These are phyloP conservation scores for Phytophthora syringae DNA, from an alignment of 352 stramenopile species.

Conservation along the genomic window DNA sequence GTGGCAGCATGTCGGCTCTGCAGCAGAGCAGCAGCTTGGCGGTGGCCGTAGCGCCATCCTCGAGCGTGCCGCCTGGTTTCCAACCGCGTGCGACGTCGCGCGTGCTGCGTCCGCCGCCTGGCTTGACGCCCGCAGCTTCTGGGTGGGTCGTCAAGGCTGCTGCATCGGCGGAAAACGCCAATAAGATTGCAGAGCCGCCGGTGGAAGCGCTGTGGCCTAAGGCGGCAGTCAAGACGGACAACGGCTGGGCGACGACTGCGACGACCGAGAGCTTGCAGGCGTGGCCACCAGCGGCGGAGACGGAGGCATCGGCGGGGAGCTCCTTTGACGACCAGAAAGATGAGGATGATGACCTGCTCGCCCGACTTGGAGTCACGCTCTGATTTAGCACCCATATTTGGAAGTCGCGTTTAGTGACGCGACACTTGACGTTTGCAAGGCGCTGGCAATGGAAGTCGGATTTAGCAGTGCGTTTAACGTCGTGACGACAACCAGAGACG, in stretches of 20 bases:
- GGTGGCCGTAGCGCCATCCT: slow-evolving; percentile 21
- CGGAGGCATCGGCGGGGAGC: not conserved
- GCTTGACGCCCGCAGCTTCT: slow-evolving; percentile 35
- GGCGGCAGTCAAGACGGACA: slow-evolving; percentile 19
- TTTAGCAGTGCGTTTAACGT: slow-evolving; percentile 10
- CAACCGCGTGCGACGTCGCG: slow-evolving; percentile 17
- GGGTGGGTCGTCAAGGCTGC: slow-evolving; percentile 39
- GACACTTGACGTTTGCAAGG: slow-evolving; percentile 17
- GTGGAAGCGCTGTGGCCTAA: slow-evolving; percentile 42
- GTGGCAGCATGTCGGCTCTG: slow-evolving; percentile 25
- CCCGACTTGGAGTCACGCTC: slow-evolving; percentile 35
- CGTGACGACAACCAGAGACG: slow-evolving; percentile 18
- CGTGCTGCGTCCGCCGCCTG: slow-evolving; percentile 21
- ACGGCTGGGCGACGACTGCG: slow-evolving; percentile 24
- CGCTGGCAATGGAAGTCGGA: not conserved
- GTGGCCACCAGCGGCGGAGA: slow-evolving; percentile 13
- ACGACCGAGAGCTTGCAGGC: slow-evolving; percentile 20
- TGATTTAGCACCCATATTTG: slow-evolving; percentile 17
- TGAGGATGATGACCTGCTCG: slow-evolving; percentile 33
- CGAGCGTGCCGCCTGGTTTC: slow-evolving; percentile 28
- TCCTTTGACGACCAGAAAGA: slow-evolving; percentile 6
- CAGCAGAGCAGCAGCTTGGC: slow-evolving; percentile 18
- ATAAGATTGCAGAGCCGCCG: slow-evolving; percentile 38
- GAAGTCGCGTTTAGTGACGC: not conserved
- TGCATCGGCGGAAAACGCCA: slow-evolving; percentile 22